These are phyloP conservation scores for Fistulinella cinereoalba DNA, from an alignment of 1,284 basidiomycete genomes.

Conservation along the genomic window DNA sequence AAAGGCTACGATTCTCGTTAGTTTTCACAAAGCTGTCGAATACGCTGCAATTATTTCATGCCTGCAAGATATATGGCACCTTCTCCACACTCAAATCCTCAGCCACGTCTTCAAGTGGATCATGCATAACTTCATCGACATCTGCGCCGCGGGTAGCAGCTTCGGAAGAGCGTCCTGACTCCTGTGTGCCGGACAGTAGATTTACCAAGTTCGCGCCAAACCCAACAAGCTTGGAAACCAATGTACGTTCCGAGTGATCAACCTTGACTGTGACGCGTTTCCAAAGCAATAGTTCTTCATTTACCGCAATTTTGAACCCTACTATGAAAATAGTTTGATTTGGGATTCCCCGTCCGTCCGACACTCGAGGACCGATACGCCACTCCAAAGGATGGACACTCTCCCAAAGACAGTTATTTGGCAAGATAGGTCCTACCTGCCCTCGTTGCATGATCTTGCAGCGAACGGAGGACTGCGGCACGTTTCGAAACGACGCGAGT, in stretches of 20 bases:
- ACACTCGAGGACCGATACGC: conserved; percentile 2
- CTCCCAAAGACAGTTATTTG: not conserved
- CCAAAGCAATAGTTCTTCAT: not conserved
- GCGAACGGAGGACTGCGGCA: not conserved
- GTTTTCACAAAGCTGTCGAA: not conserved
- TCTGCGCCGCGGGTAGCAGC: no score
- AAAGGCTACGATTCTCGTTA: not conserved
- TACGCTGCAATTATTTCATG: not conserved
- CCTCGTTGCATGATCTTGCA: not conserved
- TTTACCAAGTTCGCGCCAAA: not conserved
- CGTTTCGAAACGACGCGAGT: conserved; percentile 3
- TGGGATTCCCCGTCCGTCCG: not conserved
- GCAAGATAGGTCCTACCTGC: not conserved
- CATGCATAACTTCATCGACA: not conserved
- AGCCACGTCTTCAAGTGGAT: not conserved
- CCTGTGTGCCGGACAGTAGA: no score
- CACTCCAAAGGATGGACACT: not conserved
- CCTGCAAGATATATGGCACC: not conserved
- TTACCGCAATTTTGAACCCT: conserved; percentile 8
- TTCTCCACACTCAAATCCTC: not conserved
- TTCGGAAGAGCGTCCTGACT: no score
- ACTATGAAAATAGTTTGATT: conserved; percentile 6
- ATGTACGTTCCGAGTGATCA: not conserved
- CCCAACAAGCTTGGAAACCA: not conserved
- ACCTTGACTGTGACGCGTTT: conserved; percentile 1